Evolutionary conservation across 2,329 filamentous ascomycete species (phyloP), one percentile per base, ranked within the genome.

Genomic region (Trematosphaeria pertusa): DNA sequence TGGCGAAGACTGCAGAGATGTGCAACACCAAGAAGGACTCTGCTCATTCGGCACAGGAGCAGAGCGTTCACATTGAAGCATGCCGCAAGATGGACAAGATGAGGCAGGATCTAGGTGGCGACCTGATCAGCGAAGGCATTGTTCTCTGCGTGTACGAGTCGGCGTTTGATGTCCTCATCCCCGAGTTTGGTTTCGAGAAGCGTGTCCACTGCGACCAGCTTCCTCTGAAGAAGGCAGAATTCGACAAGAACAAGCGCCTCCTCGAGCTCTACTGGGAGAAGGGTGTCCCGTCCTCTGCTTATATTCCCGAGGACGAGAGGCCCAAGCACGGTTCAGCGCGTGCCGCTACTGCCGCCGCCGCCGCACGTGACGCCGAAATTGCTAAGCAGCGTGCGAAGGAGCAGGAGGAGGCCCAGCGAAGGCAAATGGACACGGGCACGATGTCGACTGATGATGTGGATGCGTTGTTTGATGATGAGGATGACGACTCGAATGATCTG

Each of bases 11-110:
- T 39, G 89, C 92, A 7, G 94, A 99, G 74, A 85, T 90, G 60
- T 96, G 91, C 81, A 99, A 99, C 78, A 96, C 89, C 69, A 99
- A 97, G 86, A 99, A 97, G 74, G 94, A 99, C 70, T 97, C 92
- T 10, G 91, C 94, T 1, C 93, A 96, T 76, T 94, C 91, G 65
- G 94, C 94, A 11, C 94, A 99, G 73, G 94, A 99, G 73, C 94
- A 99, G 77, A 97, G 94, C 73, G 91, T 99, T 38, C 94, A 99
- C 75, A 97, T 99, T 55, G 94, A 97, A 71, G 91, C 93, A 4
- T 99, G 94, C 80, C 88, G 94, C 61, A 87, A 86, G 63, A 97
- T 99, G 89, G 92, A 97, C 75, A 91, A 89, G 78, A 89, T 88
- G 73, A 86, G 89, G 58, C 87, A 91, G 69, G 89, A 95, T 61